phyloP scores from a whole-genome alignment of 371 early-diverging fungal genomes.

The Rhizopus arrhizus region DNA sequence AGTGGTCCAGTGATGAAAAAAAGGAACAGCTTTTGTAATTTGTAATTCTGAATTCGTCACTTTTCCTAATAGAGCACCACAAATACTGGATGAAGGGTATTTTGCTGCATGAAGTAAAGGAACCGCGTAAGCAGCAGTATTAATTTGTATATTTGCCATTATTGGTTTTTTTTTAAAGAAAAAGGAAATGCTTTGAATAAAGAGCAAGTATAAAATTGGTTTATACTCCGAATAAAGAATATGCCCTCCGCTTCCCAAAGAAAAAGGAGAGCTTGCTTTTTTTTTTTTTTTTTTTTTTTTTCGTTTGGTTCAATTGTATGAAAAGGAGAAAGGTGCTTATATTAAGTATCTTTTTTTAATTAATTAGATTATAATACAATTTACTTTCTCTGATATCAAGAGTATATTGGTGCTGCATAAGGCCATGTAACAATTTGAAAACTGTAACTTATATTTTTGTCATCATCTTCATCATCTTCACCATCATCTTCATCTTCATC shows the following conservation, averaged over 20 bases:
- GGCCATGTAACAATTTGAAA: conserved; percentile 5
- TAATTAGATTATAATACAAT: too few relatives aligned
- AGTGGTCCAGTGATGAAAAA: conserved; percentile 78
- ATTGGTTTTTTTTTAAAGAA: neutral
- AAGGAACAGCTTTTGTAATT: conserved; percentile 70
- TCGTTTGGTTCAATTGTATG: too few relatives aligned
- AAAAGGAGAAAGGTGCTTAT: too few relatives aligned
- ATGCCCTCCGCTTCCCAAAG: conserved; percentile 2
- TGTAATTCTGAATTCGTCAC: conserved; percentile 36
- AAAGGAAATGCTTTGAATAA: neutral
- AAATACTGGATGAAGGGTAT: conserved; percentile 70
- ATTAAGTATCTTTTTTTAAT: too few relatives aligned
- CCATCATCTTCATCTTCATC: conserved; percentile 12
- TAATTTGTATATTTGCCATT: conserved; percentile 1
- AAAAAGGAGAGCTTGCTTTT: too few relatives aligned
- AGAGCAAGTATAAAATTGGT: neutral
- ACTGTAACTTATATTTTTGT: conserved; percentile 11
- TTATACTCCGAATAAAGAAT: conserved; percentile 2
- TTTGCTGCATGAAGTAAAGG: conserved; percentile 82
- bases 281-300: too few relatives aligned
- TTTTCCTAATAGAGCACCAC: conserved; percentile 67
- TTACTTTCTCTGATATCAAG: too few relatives aligned
- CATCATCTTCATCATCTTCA: conserved; percentile 24
- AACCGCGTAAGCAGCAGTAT: conserved; percentile 65
- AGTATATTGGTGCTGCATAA: neutral